Conservation (phyloP, 169 alveolate species). For the Plasmodium knowlesi region DNA sequence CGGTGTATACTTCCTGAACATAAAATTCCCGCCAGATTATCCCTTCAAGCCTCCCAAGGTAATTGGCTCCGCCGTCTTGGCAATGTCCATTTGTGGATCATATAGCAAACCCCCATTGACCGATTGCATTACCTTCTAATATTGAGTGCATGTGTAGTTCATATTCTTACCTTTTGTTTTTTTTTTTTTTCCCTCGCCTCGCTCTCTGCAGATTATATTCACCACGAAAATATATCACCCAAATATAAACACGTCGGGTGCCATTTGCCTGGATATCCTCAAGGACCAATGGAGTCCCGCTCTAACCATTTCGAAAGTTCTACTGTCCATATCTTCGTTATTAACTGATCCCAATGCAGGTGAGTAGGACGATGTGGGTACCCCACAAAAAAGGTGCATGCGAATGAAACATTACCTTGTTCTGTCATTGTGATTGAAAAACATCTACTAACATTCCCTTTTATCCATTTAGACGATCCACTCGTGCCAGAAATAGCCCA, state of each 20-base stretch:
- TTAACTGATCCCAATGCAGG: constrained; percentile 98
- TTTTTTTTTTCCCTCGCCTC: neutral
- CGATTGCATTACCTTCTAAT: neutral
- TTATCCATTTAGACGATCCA: constrained; percentile 92
- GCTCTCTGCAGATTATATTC: constrained; percentile 88
- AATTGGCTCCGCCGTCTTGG: neutral
- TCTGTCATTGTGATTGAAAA: neutral
- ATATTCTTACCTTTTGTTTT: neutral
- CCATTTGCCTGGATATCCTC: constrained; percentile 98
- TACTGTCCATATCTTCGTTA: constrained; percentile 97
- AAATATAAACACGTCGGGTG: constrained; percentile 96
- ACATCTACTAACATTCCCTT: neutral
- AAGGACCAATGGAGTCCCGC: constrained; percentile 99
- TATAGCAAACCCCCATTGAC: neutral
- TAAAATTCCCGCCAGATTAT: constrained; percentile 99
- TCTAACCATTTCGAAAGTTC: constrained; percentile 97
- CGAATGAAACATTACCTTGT: neutral
- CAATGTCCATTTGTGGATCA: neutral
- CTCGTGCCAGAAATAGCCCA: constrained; percentile 99
- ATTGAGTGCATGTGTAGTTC: neutral
- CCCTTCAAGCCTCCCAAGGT: constrained; percentile 99
- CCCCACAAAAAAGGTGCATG: neutral
- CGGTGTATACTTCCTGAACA: constrained; percentile 98
- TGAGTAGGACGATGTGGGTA: constrained; percentile 12
- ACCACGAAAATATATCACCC: constrained; percentile 99